Base-by-base conservation (phyloP, 176 grass and related monocot genomes). In the Dactylis glomerata region DNA sequence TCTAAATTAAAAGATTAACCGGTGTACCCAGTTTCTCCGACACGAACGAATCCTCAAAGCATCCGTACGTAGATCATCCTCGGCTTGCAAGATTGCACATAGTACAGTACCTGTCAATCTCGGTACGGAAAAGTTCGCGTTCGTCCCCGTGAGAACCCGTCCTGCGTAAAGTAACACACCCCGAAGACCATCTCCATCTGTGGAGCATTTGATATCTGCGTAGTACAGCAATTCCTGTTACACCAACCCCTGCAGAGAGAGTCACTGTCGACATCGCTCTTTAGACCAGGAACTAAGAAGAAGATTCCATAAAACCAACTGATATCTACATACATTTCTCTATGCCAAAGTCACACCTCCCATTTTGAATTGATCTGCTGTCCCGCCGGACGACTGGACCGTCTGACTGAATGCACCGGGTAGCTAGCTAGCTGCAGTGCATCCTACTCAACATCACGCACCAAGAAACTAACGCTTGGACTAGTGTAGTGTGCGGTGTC, bases 171-270 rank as follows among this genome's bases (percentile, higher is more conserved):
- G 20, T 37, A 67, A 34, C 30, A 46, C 5, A 32, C 44, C 7
- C 6, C 59, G 73, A 27, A n/a, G 50, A 7, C 38, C n/a, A n/a
- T n/a, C 58, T 62, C 22, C 5, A 75, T 40, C 13, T 12, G n/a
- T 14, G 13, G 4, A 52, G 55, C 78, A 28, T n/a, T n/a, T n/a
- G n/a, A n/a, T 63, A 30, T 82, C 78, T 72, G 34, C 4, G 10
- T 3, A 47, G 75, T 14, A 77, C 50, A 51, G 17, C 13, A 23
- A 23, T 40, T 70, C 55, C 71, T 82, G 4, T 63, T 86, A 11
- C 88, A 89, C 88, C 83, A 82, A 89, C 77, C 40, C 30, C 52
- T 24, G 11, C 10, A 8, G 3, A 42, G 37, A 16, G 2, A 73
- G 31, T 42, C 44, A 33, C 67, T 17, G 7, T 5, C 36, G 14